Evolutionary conservation across 345 rosid species (phyloP).

Genomic region (Populus euphratica): DNA sequence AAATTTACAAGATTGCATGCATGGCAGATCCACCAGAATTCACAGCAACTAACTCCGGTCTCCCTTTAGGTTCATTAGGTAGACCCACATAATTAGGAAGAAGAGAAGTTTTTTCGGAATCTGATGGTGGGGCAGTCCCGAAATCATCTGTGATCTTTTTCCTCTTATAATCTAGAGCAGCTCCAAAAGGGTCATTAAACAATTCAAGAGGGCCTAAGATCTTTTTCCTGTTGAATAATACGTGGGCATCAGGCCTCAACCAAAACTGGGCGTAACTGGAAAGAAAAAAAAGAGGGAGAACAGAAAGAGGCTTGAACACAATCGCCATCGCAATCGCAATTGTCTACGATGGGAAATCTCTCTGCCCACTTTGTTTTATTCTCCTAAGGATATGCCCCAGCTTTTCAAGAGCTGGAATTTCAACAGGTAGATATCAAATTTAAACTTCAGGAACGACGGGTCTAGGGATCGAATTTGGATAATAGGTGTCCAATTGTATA

Average conservation of each 20-base stretch:
- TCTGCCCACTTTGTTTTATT: no score
- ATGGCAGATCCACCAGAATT: slow-evolving; percentile 83
- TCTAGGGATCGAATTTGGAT: background rate
- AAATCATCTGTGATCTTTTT: slow-evolving; percentile 1
- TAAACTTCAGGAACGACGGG: no score
- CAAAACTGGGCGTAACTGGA: slow-evolving; percentile 3
- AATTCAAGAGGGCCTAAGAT: slow-evolving; percentile 19
- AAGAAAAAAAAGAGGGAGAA: slow-evolving; percentile 26
- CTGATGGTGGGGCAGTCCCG: slow-evolving; percentile 1
- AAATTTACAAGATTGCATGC: slow-evolving; percentile 49
- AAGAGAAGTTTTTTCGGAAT: background rate
- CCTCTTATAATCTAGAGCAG: slow-evolving; percentile 8
- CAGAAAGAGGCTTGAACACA: background rate
- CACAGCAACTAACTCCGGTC: slow-evolving; percentile 49
- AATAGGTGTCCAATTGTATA: background rate
- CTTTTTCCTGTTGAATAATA: background rate
- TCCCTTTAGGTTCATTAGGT: slow-evolving; percentile 34
- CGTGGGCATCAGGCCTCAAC: background rate
- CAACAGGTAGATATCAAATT: background rate
- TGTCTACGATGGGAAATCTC: no score
- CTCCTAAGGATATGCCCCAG: no score
- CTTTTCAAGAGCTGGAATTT: background rate
- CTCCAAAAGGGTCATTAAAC: slow-evolving; percentile 28
- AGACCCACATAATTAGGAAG: background rate
- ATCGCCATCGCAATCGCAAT: background rate